Conservation (phyloP, 2,329 filamentous ascomycete genomes). For the Beauveria bassiana region DNA sequence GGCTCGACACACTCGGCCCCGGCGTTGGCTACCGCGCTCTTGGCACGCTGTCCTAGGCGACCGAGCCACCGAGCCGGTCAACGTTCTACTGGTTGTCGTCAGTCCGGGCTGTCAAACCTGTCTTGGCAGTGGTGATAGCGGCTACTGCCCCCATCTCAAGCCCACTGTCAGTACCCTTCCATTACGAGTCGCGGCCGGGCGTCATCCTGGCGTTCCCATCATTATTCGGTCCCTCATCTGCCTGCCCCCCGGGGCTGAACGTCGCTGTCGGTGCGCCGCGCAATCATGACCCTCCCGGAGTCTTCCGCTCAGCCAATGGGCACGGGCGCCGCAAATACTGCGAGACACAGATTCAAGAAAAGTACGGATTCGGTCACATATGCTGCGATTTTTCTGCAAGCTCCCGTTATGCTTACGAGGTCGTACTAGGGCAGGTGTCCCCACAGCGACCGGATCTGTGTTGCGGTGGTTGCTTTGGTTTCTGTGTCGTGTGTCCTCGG, state of each 20-base stretch:
- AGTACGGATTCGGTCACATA: neutral
- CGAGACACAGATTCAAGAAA: neutral
- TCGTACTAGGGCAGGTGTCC: neutral
- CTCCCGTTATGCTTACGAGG: neutral
- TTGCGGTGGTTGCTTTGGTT: neutral
- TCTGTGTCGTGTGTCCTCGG: neutral
- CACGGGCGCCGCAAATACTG: neutral
- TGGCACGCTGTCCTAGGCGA: conserved; percentile 2
- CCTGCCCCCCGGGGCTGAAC: neutral
- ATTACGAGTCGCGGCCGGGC: neutral
- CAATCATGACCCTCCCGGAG: neutral
- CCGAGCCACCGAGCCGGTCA: neutral
- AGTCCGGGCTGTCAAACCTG: neutral
- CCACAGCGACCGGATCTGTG: neutral
- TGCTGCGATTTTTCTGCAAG: neutral
- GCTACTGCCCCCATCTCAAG: neutral
- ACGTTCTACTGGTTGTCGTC: neutral
- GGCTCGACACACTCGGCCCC: too few species aligned
- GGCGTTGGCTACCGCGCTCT: conserved; percentile 6
- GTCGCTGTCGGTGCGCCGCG: neutral
- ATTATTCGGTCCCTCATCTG: neutral
- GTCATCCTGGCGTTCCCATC: neutral
- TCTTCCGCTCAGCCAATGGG: neutral
- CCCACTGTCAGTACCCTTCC: neutral
- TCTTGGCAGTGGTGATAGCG: neutral